Base-by-base conservation (phyloP, 2,329 filamentous ascomycete genomes). In the Pseudocercospora pini-densiflorae region DNA sequence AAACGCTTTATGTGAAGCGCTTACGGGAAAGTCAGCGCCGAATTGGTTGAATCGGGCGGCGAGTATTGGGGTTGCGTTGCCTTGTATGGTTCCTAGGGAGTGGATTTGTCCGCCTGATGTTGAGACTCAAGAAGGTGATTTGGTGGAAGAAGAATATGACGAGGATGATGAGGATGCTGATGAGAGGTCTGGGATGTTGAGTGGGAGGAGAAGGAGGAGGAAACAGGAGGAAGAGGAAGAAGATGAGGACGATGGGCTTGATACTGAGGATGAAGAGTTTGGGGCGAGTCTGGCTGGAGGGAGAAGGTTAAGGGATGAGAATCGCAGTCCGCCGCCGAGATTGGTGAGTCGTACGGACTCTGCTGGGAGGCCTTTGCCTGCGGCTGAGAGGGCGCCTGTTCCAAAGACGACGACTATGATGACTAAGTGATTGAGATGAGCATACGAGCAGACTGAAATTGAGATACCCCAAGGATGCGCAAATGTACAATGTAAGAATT, bases 61-160 rank as follows among this genome's bases (percentile, higher is more conserved):
- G n/a, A 90, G 87, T 72, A 92, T 96, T 69, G 92, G 92, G 45
- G 86, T 94, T 60, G 90, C 90, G 12, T 79, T 96, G 40, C 92
- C 92, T 14, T 96, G 92, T 77, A 86, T 96, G 21, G 92, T 96
- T 55, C 92, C 92, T 12, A 85, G 86, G 67, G 92, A 94, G 75
- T 95, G 92, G 92, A 88, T 95, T 69, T 87, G 90, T 54, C 89
- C 92, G 59, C 92, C 92, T 1, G 92, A 93, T 72, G 90, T 88
- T 74, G 90, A 92, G 66, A 89, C 86, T 16, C 88, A 87, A 36
- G 90, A 92, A 67, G 91, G 90, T 66, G 89, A 89, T 75, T 81
- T 92, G 66, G 78, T 93, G 62, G 86, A 88, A 43, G 85, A 84
- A 61, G 78, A 79, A 31, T 77, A 79, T 10, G 83, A 84, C 62